Conservation (phyloP, 2,329 filamentous ascomycete species). For the Epichloe brachyelytri region DNA sequence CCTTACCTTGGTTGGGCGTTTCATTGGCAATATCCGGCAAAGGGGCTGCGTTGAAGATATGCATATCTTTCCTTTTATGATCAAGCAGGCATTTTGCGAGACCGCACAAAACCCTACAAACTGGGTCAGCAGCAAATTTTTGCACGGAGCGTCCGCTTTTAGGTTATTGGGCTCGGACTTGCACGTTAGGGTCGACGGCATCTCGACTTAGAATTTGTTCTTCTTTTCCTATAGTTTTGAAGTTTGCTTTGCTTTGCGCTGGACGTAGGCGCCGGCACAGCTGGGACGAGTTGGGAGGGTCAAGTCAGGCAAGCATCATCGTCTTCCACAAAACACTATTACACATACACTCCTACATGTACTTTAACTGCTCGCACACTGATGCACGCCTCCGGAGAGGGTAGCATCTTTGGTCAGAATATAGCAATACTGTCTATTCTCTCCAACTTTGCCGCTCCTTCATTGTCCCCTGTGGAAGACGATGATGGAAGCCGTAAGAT, state of each 20-base stretch:
- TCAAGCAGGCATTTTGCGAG: slow-evolving; percentile 20
- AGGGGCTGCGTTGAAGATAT: slow-evolving; percentile 14
- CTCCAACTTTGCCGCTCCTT: slow-evolving; percentile 21
- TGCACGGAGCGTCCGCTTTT: slow-evolving; percentile 18
- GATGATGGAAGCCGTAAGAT: slow-evolving; percentile 49
- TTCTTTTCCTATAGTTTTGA: slow-evolving; percentile 6
- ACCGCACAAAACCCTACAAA: slow-evolving; percentile 13
- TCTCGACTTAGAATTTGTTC: slow-evolving; percentile 3
- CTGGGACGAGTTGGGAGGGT: slow-evolving; percentile 7
- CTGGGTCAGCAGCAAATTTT: slow-evolving; percentile 14
- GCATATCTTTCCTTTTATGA: slow-evolving; percentile 13
- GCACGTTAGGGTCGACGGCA: slow-evolving; percentile 7
- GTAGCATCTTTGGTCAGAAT: slow-evolving; percentile 27
- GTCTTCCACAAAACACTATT: slow-evolving; percentile 41
- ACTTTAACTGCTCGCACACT: slow-evolving; percentile 42
- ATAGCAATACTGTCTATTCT: slow-evolving; percentile 28
- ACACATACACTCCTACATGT: slow-evolving; percentile 34
- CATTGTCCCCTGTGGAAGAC: slow-evolving; percentile 39
- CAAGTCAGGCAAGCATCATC: slow-evolving; percentile 56
- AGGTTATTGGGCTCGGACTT: slow-evolving; percentile 10
- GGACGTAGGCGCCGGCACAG: slow-evolving; percentile 1
- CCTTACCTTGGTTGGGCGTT: slow-evolving; percentile 13
- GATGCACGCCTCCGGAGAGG: slow-evolving; percentile 17
- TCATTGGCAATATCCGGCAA: slow-evolving; percentile 14
- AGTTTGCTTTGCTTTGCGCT: slow-evolving; percentile 5